Conservation (phyloP, 2,329 filamentous ascomycete genomes). For the Colletotrichum spaethianum region DNA sequence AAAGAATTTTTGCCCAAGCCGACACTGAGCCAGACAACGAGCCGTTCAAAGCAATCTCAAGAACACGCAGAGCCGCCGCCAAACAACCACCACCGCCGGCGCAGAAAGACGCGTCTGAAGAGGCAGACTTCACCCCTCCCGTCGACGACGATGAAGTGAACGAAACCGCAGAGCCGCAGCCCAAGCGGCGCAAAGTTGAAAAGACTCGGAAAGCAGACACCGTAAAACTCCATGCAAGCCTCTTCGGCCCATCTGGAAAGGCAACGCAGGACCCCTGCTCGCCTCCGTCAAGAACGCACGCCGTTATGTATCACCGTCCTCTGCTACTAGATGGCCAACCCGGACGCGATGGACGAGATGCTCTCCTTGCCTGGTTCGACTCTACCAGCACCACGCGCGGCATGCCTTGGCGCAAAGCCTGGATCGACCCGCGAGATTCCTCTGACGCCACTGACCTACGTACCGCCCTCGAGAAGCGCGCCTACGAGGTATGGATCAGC, state of each 20-base stretch:
- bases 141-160: slow-evolving; percentile 17
- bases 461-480: slow-evolving; percentile 64
- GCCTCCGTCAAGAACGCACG: slow-evolving; percentile 49
- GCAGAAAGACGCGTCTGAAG: slow-evolving; percentile 37
- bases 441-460: slow-evolving; percentile 52
- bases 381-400: slow-evolving; percentile 59
- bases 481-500: slow-evolving; percentile 77
- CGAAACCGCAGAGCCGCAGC: slow-evolving; percentile 19
- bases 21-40: slow-evolving; percentile 30
- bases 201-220: slow-evolving; percentile 27
- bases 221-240: slow-evolving; percentile 1
- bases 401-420: slow-evolving; percentile 73
- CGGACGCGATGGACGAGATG: slow-evolving; percentile 48
- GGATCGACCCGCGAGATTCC: slow-evolving; percentile 60
- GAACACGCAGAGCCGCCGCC: slow-evolving; percentile 7
- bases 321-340: slow-evolving; percentile 59
- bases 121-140: slow-evolving; percentile 26
- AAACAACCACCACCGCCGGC: slow-evolving; percentile 8
- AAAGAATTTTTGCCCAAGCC: slow-evolving; percentile 30
- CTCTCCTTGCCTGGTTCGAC: slow-evolving; percentile 68
- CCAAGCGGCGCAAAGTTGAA: slow-evolving; percentile 31
- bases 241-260: slow-evolving; percentile 14
- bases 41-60: not conserved
- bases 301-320: slow-evolving; percentile 63
- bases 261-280: not conserved